Evolutionary conservation across 2,329 filamentous ascomycete genomes (phyloP).

Genomic region (Cadophora gregata): DNA sequence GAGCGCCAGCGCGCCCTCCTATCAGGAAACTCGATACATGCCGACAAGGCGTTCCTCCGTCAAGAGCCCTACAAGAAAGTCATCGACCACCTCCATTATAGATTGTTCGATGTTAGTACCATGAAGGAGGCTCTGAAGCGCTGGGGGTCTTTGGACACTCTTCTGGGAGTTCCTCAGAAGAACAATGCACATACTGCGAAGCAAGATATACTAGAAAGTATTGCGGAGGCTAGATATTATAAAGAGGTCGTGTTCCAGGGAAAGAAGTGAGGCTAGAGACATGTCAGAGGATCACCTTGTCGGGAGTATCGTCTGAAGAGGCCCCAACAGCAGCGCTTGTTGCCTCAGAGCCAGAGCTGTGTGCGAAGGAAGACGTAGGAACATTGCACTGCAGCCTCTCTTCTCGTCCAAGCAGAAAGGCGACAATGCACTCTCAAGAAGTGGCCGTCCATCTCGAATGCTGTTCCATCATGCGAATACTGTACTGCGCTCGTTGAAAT

Average conservation of each 20-base stretch:
- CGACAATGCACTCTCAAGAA: not conserved
- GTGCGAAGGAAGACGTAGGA: not conserved
- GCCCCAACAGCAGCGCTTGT: not conserved
- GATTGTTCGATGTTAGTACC: slow-evolving; percentile 88
- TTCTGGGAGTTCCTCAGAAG: slow-evolving; percentile 72
- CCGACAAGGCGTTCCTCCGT: slow-evolving; percentile 81
- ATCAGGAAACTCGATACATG: slow-evolving; percentile 93
- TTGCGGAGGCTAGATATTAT: slow-evolving; percentile 88
- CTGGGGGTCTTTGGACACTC: slow-evolving; percentile 72
- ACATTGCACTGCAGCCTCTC: not conserved
- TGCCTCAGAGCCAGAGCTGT: not conserved
- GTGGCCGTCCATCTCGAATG: not conserved
- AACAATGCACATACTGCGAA: slow-evolving; percentile 79
- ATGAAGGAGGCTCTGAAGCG: slow-evolving; percentile 89
- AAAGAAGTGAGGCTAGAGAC: slow-evolving; percentile 12
- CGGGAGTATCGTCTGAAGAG: not conserved
- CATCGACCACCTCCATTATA: slow-evolving; percentile 81
- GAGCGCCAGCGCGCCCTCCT: slow-evolving; percentile 71
- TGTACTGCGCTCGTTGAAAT: not conserved
- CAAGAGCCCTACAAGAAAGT: slow-evolving; percentile 76
- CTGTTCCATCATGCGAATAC: not conserved
- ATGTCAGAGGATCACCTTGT: too few relatives aligned
- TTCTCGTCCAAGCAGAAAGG: not conserved
- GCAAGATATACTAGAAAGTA: slow-evolving; percentile 94
- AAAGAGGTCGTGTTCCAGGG: slow-evolving; percentile 68